These are phyloP conservation scores for Castanopsis chinensis DNA, from an alignment of 306 rosid species.

Conservation along the genomic window DNA sequence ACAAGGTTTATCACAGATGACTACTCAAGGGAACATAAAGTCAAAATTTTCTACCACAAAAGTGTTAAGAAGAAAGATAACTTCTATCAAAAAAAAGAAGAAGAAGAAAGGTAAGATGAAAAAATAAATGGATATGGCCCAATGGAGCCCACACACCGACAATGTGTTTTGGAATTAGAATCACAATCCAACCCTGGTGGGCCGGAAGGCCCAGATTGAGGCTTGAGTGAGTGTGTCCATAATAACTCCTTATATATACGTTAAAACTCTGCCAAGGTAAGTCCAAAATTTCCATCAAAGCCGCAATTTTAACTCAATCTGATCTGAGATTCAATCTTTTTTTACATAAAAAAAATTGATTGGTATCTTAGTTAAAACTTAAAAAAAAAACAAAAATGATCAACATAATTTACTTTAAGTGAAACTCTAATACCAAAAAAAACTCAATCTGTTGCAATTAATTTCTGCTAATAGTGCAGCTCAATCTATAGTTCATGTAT, in stretches of 20 bases:
- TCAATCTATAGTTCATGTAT: no score
- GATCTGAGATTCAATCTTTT: no score
- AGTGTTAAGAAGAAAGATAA: not conserved
- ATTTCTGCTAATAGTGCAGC: no score
- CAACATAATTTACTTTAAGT: no score
- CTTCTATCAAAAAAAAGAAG: no score
- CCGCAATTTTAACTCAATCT: not conserved
- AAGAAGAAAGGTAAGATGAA: not conserved
- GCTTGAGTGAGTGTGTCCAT: no score
- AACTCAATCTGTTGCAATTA: no score
- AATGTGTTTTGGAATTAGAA: not conserved
- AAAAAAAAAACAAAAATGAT: no score
- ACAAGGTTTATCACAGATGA: not conserved
- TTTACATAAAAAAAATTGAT: no score
- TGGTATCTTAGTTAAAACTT: no score
- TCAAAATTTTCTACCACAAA: not conserved
- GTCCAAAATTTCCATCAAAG: not conserved
- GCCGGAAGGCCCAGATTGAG: not conserved
- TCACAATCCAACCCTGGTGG: not conserved
- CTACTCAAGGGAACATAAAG: not conserved
- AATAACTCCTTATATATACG: no score
- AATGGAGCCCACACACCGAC: not conserved
- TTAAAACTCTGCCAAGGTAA: not conserved
- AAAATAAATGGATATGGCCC: not conserved
- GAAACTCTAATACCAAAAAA: no score